Base-by-base conservation (phyloP, 2,329 filamentous ascomycete genomes). In the Paraphaeosphaeria sporulosa region DNA sequence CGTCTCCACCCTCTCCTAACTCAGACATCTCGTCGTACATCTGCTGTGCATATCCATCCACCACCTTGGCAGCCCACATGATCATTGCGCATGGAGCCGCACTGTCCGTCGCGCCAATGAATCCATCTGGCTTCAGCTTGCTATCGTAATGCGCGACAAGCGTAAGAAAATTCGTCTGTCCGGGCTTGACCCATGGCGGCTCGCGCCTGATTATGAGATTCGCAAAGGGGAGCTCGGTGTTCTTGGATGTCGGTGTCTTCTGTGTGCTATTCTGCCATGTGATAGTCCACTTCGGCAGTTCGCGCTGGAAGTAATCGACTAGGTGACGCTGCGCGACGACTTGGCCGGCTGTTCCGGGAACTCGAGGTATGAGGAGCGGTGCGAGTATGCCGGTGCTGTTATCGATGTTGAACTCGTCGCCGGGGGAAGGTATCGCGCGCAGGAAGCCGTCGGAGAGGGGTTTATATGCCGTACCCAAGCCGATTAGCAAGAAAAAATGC, bases 91-190 rank as follows among this genome's bases (percentile, higher is more conserved):
- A 98, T 10, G 95, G 94, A 19, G 92, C 95, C 1, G 95, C 95
- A 70, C 93, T 97, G 74, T 99, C 95, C 15, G 88, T 96, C 0
- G 94, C 95, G 0, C 95, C 95, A 60, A 99, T 91, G 76, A 99
- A 99, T 0, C 93, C 94, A 62, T 89, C 81, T 0, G 94, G 94
- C 27, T 83, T 83, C 59, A 90, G 84, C 79, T 96, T 91, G 74
- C 89, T 94, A 71, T 99, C 95, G 76, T 97, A 98, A 76, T 99
- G 95, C 43, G 95, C 95, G 7, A 94, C 95, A 57, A 99, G 84
- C 15, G 93, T 94, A 72, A 98, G 80, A 51, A 93, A 83, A 44
- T 90, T 89, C 2, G 95, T 89, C 67, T 97, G 89, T 0, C 94
- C 94, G 0, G 81, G 77, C 6, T 84, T 80, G 0, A 89, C 83